phyloP scores from a whole-genome alignment of 2,329 filamentous ascomycete genomes.

The Aotearoamyces nothofagi region DNA sequence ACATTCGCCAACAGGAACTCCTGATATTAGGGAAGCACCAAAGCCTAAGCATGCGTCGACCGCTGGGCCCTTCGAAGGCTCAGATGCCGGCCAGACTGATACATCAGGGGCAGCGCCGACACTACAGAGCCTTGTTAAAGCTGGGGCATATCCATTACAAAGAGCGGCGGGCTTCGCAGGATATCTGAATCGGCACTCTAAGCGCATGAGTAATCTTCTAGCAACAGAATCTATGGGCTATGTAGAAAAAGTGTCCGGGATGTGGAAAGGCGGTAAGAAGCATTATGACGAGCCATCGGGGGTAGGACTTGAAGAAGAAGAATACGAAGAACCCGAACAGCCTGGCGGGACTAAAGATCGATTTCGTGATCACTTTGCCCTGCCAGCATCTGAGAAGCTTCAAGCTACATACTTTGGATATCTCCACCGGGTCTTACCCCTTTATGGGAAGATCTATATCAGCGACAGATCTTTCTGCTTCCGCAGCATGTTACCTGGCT shows the following conservation, averaged over 20 bases:
- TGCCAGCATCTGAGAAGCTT: slow-evolving; percentile 71
- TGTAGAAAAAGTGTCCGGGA: slow-evolving; percentile 89
- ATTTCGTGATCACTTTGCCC: slow-evolving; percentile 78
- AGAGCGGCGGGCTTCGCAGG: slow-evolving; percentile 71
- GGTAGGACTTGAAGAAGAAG: slow-evolving; percentile 36
- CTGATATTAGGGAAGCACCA: slow-evolving; percentile 4
- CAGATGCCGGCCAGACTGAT: slow-evolving; percentile 10
- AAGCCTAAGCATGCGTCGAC: slow-evolving; percentile 10
- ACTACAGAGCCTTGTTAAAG: slow-evolving; percentile 41
- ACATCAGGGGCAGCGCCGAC: slow-evolving; percentile 30
- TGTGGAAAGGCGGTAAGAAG: slow-evolving; percentile 84
- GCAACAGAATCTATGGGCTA: slow-evolving; percentile 92
- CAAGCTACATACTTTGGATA: slow-evolving; percentile 87
- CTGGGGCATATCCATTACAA: slow-evolving; percentile 64
- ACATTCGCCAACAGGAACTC: slow-evolving; percentile 7
- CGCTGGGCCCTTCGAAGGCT: slow-evolving; percentile 11
- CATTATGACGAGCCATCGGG: slow-evolving; percentile 60
- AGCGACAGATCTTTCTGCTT: slow-evolving; percentile 83
- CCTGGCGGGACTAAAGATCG: slow-evolving; percentile 56
- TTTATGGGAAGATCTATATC: slow-evolving; percentile 95
- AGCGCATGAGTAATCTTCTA: slow-evolving; percentile 66
- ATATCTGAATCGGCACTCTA: slow-evolving; percentile 65
- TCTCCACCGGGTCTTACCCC: slow-evolving; percentile 73
- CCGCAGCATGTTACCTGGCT: slow-evolving; percentile 76
- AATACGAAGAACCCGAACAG: slow-evolving; percentile 44